Percentiles rank a stretch among this genome's conserved stretches.
Evolutionary conservation across 805 yeast genomes (phyloP).

Genomic region (Sungouiozyma intestinalis): DNA sequence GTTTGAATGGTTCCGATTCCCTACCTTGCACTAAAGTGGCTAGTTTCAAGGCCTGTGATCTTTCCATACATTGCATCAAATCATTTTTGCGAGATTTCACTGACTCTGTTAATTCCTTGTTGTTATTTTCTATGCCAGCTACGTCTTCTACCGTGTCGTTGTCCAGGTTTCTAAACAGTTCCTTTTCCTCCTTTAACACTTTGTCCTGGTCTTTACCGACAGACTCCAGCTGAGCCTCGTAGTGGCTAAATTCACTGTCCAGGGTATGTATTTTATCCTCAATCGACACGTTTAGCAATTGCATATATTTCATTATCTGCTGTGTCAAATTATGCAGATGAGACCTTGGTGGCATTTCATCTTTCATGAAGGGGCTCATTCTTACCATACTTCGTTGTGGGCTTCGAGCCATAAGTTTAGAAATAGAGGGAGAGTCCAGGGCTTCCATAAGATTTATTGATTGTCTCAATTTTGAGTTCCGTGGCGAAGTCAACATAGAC

Average conservation of each 20-base stretch:
- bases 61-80: constrained; percentile 36
- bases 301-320: background rate
- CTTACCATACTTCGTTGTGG: background rate
- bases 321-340: background rate
- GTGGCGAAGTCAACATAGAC: background rate
- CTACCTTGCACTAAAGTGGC: constrained; percentile 50
- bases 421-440: background rate
- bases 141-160: too few species aligned
- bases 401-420: background rate
- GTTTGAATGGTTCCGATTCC: constrained; percentile 26
- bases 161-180: too few species aligned
- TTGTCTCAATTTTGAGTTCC: background rate
- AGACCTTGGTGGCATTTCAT: background rate
- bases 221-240: background rate
- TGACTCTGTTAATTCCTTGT: constrained; percentile 2
- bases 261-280: background rate
- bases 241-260: background rate
- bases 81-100: constrained; percentile 6
- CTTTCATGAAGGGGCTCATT: background rate
- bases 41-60: constrained; percentile 51
- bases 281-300: background rate
- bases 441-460: background rate
- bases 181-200: background rate
- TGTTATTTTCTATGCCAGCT: background rate
- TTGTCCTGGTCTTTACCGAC: background rate